These are phyloP conservation scores for Nicotiana noctiflora DNA, from an alignment of 257 asterid genomes.

Conservation along the genomic window DNA sequence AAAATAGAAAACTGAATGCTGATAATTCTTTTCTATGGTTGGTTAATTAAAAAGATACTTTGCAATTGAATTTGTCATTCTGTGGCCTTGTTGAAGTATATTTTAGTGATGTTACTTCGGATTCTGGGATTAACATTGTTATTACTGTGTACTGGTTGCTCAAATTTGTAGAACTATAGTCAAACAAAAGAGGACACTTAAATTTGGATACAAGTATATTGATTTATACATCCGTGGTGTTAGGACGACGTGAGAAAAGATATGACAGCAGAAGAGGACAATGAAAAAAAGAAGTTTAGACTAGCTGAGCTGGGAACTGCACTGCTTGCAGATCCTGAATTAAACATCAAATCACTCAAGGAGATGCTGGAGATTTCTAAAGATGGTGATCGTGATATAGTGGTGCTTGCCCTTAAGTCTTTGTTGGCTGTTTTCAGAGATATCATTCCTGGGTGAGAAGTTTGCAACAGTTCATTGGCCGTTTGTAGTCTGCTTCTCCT, in stretches of 20 bases:
- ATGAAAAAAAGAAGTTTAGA: conserved; percentile 58
- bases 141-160: background rate
- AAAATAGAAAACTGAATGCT: background rate
- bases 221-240: background rate
- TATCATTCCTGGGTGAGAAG: conserved; percentile 86
- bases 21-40: background rate
- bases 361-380: conserved; percentile 82
- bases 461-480: conserved; percentile 6
- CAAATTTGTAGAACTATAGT: background rate
- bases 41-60: background rate
- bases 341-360: conserved; percentile 64
- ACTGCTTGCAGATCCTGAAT: conserved; percentile 82
- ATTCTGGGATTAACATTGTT: background rate
- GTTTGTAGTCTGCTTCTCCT: conserved; percentile 2
- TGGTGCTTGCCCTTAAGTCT: conserved; percentile 66
- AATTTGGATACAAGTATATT: background rate
- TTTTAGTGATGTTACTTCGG: background rate
- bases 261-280: conserved; percentile 67
- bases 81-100: background rate
- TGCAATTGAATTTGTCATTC: background rate
- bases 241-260: conserved; percentile 87
- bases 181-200: background rate
- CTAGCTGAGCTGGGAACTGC: conserved; percentile 93
- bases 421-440: conserved; percentile 93
- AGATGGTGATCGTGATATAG: conserved; percentile 53